Evolutionary conservation across 1,284 basidiomycete species (phyloP).

Genomic region (Pyrrhoderma lamaoense): DNA sequence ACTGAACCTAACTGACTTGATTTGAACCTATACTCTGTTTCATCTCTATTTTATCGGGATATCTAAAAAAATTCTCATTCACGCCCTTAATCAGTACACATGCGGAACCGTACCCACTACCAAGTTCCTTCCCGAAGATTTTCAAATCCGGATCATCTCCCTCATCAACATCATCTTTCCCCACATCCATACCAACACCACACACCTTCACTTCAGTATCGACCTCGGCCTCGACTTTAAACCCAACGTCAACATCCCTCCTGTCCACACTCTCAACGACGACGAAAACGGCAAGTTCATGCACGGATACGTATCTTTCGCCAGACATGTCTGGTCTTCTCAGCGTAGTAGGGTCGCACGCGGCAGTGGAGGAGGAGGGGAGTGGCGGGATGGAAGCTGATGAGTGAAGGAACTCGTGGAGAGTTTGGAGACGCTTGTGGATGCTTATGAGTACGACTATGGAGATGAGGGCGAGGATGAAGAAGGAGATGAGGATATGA

Average conservation of each 20-base stretch:
- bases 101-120: conserved; percentile 40
- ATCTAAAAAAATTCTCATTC: not conserved
- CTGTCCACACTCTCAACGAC: too few species aligned
- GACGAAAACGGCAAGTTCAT: too few species aligned
- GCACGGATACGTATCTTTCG: too few species aligned
- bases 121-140: conserved; percentile 42
- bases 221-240: conserved; percentile 25
- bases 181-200: conserved; percentile 15
- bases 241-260: too few species aligned
- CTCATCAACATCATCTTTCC: not conserved
- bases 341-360: conserved; percentile 32
- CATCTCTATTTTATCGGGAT: too few species aligned
- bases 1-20: too few species aligned
- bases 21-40: too few species aligned
- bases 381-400: conserved; percentile 36
- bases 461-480: conserved; percentile 25
- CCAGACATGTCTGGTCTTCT: conserved; percentile 38
- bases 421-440: conserved; percentile 39
- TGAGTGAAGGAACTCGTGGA: conserved; percentile 44
- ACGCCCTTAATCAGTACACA: conserved; percentile 30
- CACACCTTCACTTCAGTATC: conserved; percentile 24
- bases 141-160: conserved; percentile 21
- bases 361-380: conserved; percentile 21
- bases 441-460: conserved; percentile 21
- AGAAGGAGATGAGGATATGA: conserved; percentile 1